Conservation (phyloP, 768 basidiomycete species). For the Lentinula boryana region DNA sequence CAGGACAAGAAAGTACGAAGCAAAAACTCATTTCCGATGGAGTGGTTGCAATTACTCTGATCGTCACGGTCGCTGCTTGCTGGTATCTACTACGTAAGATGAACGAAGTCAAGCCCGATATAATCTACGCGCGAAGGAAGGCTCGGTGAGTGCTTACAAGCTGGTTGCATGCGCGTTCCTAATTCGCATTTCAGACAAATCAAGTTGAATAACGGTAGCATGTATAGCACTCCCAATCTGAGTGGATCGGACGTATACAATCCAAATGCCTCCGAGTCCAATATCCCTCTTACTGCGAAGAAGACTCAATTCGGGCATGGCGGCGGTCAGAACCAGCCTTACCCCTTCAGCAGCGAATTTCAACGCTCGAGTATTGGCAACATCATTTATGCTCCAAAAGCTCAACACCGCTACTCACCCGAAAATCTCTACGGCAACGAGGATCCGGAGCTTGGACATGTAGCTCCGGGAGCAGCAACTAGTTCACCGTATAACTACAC, state of each 20-base stretch:
- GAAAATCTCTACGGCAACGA: not conserved
- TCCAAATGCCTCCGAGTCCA: slow-evolving; percentile 27
- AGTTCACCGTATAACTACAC: not conserved
- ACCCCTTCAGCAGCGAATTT: slow-evolving; percentile 7
- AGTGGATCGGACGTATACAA: slow-evolving; percentile 15
- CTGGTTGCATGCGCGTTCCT: not conserved
- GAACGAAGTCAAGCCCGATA: slow-evolving; percentile 56
- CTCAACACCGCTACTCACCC: not conserved
- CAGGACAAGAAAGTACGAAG: slow-evolving; percentile 32
- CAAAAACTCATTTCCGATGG: slow-evolving; percentile 63
- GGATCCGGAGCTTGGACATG: not conserved
- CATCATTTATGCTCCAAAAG: slow-evolving; percentile 5
- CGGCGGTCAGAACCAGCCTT: not conserved
- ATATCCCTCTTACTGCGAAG: slow-evolving; percentile 23
- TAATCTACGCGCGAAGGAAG: slow-evolving; percentile 69
- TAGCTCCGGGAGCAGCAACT: not conserved
- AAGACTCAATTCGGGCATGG: not conserved
- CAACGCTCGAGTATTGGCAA: not conserved
- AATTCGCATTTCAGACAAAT: slow-evolving; percentile 38
- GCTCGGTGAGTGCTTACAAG: slow-evolving; percentile 41
- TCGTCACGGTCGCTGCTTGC: slow-evolving; percentile 72
- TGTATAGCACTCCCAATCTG: slow-evolving; percentile 3
- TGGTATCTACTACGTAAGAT: slow-evolving; percentile 81
- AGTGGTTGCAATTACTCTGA: slow-evolving; percentile 59
- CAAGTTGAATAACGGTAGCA: slow-evolving; percentile 32